Percentiles rank a stretch among this genome's conserved stretches.
Evolutionary conservation across 2,329 filamentous ascomycete genomes (phyloP).

Genomic region (Fusarium sp.): DNA sequence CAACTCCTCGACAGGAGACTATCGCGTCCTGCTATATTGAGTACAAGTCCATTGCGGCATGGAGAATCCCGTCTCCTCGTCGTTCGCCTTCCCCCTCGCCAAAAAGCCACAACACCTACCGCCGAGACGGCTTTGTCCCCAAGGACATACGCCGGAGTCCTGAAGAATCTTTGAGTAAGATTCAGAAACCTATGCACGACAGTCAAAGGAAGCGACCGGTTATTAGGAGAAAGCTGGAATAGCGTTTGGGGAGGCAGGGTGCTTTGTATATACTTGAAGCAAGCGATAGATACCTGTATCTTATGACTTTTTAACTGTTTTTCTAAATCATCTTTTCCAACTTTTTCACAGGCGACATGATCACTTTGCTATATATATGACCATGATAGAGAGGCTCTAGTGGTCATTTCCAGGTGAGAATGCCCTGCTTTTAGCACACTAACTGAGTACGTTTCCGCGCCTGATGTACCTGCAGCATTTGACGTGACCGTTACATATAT

Average conservation of each 20-base stretch:
- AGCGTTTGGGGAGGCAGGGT: slow-evolving; percentile 49
- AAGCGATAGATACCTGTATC: slow-evolving; percentile 54
- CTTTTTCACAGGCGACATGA: slow-evolving; percentile 23
- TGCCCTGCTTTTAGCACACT: slow-evolving; percentile 37
- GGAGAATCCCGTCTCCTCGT: slow-evolving; percentile 51
- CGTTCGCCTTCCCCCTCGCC: slow-evolving; percentile 51
- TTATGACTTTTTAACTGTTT: slow-evolving; percentile 52
- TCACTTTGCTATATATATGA: slow-evolving; percentile 31
- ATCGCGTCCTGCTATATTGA: slow-evolving; percentile 53
- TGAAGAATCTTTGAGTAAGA: slow-evolving; percentile 58
- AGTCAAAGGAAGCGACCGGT: slow-evolving; percentile 54
- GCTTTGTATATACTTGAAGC: slow-evolving; percentile 55
- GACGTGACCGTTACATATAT: slow-evolving; percentile 32
- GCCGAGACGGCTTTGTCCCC: slow-evolving; percentile 39
- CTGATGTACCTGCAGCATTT: slow-evolving; percentile 41
- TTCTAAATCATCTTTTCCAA: slow-evolving; percentile 26
- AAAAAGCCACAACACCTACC: slow-evolving; percentile 49
- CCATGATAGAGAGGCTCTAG: slow-evolving; percentile 15
- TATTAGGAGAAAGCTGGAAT: slow-evolving; percentile 55
- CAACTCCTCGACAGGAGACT: slow-evolving; percentile 56
- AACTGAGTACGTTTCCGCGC: slow-evolving; percentile 40
- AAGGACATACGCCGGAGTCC: slow-evolving; percentile 58
- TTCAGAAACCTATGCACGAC: slow-evolving; percentile 61
- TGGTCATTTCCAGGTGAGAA: slow-evolving; percentile 42
- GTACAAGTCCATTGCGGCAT: slow-evolving; percentile 48